Evolutionary conservation across 2,329 filamentous ascomycete species (phyloP), one percentile per base, ranked within the genome.

Genomic region (Didymella pomorum): DNA sequence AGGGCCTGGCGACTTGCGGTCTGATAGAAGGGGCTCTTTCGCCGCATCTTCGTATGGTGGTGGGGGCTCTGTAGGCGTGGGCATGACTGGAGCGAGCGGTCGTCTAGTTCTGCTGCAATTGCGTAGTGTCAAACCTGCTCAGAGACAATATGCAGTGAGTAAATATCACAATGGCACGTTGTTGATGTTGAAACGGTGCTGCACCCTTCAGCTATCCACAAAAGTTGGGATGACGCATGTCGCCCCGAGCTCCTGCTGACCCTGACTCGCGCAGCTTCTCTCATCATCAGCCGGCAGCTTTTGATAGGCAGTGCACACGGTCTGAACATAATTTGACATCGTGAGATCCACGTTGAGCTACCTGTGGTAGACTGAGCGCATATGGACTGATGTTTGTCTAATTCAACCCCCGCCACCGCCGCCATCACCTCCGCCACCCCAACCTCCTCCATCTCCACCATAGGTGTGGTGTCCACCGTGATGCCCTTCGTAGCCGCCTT

Each of bases 41-140:
- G 71, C 69, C n/a, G 69, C 70, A 66, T 75, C 66, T 29, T 79
- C 74, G 68, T 81, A 81, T 18, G 78, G 74, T 18, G 79, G 80
- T 35, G 79, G 80, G 37, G 79, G 78, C 8, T 54, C 56, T 54
- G 50, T 50, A 9, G 56, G 56, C 25, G 56, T 46, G 16, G 56
- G 41, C 56, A 58, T 58, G n/a, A 20, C 41, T 33, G 28, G 12
- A 21, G 20, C 21, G 18, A 37, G n/a, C 26, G 26, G 16, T 35
- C 12, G 20, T 21, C 10, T 42, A 11, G 18, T 16, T n/a, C 37
- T 41, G 45, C 20, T 45, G 18, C 20, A 23, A 42, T 16, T 21
- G 20, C 11, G 25, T 29, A 33, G 23, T 28, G 39, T 23, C 21
- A 23, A n/a, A 28, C 26, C 10, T 25, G 14, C 9, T 20, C 16